These are phyloP conservation scores for Aureobasidium uvarum DNA, from an alignment of 2,329 filamentous ascomycete species.

Conservation along the genomic window DNA sequence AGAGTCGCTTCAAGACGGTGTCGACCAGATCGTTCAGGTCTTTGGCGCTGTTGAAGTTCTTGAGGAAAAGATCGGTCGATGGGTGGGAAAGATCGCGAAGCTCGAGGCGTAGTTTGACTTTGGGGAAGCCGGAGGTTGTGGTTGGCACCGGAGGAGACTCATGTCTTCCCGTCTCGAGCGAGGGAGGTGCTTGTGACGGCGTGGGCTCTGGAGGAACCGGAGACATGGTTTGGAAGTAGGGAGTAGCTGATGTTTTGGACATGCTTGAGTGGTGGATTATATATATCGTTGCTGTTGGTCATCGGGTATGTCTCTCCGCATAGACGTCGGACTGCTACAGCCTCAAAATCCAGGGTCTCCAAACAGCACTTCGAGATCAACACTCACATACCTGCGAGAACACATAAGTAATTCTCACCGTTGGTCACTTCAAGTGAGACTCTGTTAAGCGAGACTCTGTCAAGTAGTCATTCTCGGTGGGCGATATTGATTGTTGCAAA, in stretches of 20 bases:
- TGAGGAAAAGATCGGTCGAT: constrained; percentile 66
- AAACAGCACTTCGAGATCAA: neutral
- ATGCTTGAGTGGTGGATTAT: neutral
- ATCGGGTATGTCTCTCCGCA: neutral
- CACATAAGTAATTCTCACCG: neutral
- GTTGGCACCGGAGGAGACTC: constrained; percentile 28
- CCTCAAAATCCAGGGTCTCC: neutral
- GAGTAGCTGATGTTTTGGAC: constrained; percentile 13
- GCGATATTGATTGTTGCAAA: neutral
- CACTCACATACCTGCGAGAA: neutral
- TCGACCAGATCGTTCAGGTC: constrained; percentile 63
- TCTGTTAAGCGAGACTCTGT: neutral
- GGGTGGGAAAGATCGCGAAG: constrained; percentile 53
- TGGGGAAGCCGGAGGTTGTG: constrained; percentile 37
- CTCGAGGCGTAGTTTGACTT: constrained; percentile 49
- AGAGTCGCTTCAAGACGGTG: constrained; percentile 71
- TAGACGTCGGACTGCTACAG: neutral
- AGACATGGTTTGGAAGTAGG: constrained; percentile 31
- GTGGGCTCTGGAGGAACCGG: constrained; percentile 26
- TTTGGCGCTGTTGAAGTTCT: constrained; percentile 59
- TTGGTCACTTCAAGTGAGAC: neutral
- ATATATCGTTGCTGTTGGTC: neutral
- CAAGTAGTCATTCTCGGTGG: neutral
- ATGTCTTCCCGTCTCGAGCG: neutral
- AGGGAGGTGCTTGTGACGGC: constrained; percentile 26